These are phyloP conservation scores for Carex cristatella DNA, from an alignment of 176 grass and related monocot genomes.

Conservation along the genomic window DNA sequence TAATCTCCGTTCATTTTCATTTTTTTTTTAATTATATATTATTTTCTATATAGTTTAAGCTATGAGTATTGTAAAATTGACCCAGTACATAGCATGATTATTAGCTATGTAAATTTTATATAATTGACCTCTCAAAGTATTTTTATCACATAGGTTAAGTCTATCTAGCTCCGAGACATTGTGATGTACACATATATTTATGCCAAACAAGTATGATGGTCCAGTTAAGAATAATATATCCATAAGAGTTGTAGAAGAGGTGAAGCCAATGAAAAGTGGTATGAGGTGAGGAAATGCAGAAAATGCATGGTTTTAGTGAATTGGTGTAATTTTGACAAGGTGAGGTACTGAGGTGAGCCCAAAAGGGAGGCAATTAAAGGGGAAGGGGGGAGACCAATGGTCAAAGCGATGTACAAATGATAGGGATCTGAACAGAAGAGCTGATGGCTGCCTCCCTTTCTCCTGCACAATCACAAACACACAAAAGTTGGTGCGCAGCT, in stretches of 20 bases:
- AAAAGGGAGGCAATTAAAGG: conserved; percentile 8
- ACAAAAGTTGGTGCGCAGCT: conserved; percentile 16
- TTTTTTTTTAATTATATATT: too few species aligned
- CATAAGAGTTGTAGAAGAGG: neutral
- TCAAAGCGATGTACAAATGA: conserved; percentile 60
- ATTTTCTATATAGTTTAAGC: too few species aligned
- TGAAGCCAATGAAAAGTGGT: conserved; percentile 13
- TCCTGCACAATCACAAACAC: conserved; percentile 47
- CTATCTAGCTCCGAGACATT: neutral
- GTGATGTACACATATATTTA: neutral
- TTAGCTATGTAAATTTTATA: too few species aligned
- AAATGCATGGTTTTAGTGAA: neutral
- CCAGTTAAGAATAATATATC: neutral
- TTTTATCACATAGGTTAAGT: too few species aligned
- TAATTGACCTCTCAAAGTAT: too few species aligned
- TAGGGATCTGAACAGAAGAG: conserved; percentile 17
- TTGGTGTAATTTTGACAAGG: neutral
- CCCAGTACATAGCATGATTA: too few species aligned
- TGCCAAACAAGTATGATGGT: conserved; percentile 1
- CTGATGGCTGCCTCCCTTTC: conserved; percentile 58
- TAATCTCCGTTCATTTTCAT: too few species aligned
- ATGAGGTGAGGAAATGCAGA: neutral
- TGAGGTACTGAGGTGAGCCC: neutral
- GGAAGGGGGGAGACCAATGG: conserved; percentile 43
- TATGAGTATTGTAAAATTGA: too few species aligned